Evolutionary conservation across 2,329 filamentous ascomycete species (phyloP), one percentile per base, ranked within the genome.

Genomic region (Hypoxylon sp.): DNA sequence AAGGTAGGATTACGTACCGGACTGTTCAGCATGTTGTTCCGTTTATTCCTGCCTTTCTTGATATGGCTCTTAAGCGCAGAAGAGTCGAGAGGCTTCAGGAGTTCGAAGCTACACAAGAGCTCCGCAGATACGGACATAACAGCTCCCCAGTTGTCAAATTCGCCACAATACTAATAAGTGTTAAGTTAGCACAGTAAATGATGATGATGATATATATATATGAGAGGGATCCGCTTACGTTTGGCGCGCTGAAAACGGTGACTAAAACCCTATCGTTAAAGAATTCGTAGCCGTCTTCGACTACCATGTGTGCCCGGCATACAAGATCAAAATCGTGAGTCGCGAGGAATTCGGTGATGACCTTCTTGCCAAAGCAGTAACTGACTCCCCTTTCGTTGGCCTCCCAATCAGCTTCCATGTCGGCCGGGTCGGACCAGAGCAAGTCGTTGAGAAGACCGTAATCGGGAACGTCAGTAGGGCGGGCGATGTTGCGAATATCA

Each of bases 91-190:
- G 96, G 96, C 80, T 99, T 99, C 67, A 99, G 86, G 14, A 99
- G 86, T 81, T 99, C 96, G 77, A 99, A 99, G 78, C 94, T 98
- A 82, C 96, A 99, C 1, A 99, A 88, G 57, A 99, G 82, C 80
- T 98, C 96, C 13, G 89, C 89, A 1, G 94, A 98, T 21, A 99
- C 96, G 2, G 95, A 97, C 96, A 99, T 99, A 72, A 98, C 94
- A 13, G 96, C 96, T 19, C 96, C 96, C 93, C 96, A 98, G 71
- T 99, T 99, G 79, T 99, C 96, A 73, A 99, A 99, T 80, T 99
- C 96, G 72, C 96, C 96, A 75, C 96, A 99, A 77, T 99, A 98
- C 93, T 97, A 71, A 38, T 36, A 43, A 21, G 34, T 21, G 64
- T 38, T 30, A 48, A 23, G 64, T 74, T 73, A 72, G 79, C 78